These are phyloP conservation scores for Dryas integrifolia DNA, from an alignment of 331 rosid genomes.

Conservation along the genomic window DNA sequence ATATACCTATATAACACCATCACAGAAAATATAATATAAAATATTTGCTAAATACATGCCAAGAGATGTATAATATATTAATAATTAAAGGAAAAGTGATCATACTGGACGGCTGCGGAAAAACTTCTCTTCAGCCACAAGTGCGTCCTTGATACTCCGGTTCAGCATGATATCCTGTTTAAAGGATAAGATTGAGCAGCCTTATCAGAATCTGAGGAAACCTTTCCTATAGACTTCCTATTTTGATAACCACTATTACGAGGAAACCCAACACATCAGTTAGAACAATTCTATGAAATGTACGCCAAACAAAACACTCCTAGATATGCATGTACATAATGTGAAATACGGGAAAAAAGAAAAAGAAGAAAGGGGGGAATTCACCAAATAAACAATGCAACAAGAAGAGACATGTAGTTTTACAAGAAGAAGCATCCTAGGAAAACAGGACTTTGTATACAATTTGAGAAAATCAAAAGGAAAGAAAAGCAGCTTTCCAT, in stretches of 20 bases:
- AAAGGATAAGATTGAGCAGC: conserved; percentile 26
- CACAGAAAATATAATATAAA: conserved; percentile 9
- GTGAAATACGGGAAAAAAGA: neutral
- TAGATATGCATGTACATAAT: neutral
- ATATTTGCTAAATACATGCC: conserved; percentile 18
- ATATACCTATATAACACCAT: conserved; percentile 58
- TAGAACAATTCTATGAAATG: neutral
- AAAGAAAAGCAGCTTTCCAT: neutral
- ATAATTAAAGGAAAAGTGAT: conserved; percentile 22
- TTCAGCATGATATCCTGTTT: conserved; percentile 72
- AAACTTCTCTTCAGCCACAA: conserved; percentile 82
- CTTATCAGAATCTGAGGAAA: conserved; percentile 13
- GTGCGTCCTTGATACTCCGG: conserved; percentile 90
- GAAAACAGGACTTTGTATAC: neutral
- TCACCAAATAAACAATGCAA: neutral
- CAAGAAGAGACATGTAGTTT: neutral
- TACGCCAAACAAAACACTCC: neutral
- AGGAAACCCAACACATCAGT: neutral
- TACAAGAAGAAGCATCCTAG: neutral
- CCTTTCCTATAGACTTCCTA: neutral
- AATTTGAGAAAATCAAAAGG: neutral
- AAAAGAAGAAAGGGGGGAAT: too few relatives aligned
- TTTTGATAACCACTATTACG: neutral
- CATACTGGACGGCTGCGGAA: conserved; percentile 85
- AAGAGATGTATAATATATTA: conserved; percentile 19